Conservation (phyloP, 2,329 filamentous ascomycete genomes). For the Trichoderma sp. region DNA sequence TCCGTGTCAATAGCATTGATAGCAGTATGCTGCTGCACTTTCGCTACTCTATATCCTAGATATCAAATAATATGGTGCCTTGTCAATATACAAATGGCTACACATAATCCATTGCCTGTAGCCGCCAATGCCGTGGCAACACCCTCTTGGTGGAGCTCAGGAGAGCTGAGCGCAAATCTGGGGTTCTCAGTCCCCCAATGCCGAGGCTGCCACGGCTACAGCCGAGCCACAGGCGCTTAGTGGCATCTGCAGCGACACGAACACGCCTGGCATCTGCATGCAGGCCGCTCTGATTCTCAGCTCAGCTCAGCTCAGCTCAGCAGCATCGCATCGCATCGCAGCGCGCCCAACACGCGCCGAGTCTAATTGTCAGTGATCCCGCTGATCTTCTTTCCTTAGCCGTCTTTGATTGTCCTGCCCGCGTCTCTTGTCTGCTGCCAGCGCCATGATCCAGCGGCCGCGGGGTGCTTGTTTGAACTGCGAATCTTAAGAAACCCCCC, state of each 20-base stretch:
- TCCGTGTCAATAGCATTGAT: not conserved
- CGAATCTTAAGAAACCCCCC: not conserved
- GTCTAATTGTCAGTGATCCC: slow-evolving; percentile 1
- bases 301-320: not conserved
- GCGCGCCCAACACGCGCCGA: slow-evolving; percentile 19
- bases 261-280: not conserved
- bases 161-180: slow-evolving; percentile 14
- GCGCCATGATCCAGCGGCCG: slow-evolving; percentile 25
- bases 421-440: not conserved
- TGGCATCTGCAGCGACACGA: slow-evolving; percentile 16
- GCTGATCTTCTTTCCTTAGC: not conserved
- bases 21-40: not conserved
- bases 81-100: not conserved
- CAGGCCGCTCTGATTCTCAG: slow-evolving; percentile 4
- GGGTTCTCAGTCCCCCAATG: slow-evolving; percentile 17
- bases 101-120: not conserved
- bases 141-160: not conserved
- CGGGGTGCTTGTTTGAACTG: slow-evolving; percentile 15
- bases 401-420: not conserved
- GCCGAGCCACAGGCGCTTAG: slow-evolving; percentile 14
- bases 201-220: slow-evolving; percentile 24
- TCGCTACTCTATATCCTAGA: not conserved
- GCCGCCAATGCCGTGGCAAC: not conserved
- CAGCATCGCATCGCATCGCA: slow-evolving; percentile 8
- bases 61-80: not conserved